Evolutionary conservation across 2,329 filamentous ascomycete genomes (phyloP), one percentile per base, ranked within the genome.

Genomic region (Ceratocystis papillata): DNA sequence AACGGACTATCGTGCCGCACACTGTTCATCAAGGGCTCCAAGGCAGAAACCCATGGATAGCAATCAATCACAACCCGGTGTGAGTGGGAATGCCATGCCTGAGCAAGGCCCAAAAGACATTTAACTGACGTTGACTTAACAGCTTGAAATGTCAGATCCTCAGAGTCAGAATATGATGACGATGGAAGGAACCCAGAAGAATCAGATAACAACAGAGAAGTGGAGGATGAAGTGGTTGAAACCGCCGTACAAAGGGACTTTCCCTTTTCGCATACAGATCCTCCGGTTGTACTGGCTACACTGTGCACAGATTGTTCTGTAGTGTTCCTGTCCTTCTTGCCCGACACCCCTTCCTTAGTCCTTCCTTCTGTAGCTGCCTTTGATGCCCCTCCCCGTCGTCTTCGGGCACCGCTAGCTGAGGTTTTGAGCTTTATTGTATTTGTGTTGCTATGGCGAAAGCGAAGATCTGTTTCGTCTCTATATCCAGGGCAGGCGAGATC

Each of bases 391-490:
- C 46, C 12, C 33, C 50, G 53, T 6, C 61, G 33, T 2, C 46
- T 45, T 15, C 41, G 61, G 6, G n/a, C 30, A 6, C 55, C 22
- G n/a, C 20, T 22, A 5, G 20, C 41, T 12, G 61, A 60, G 7
- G 57, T 62, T 57, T 65, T 68, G 25, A 62, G 41, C 28, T 66
- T 68, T 22, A 68, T 68, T 20, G 64, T 68, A 53, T 68, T 53
- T 7, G 63, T 66, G 44, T 68, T 68, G 67, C 64, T 68, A 46
- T 68, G 67, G n/a, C 67, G 67, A 45, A 68, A 68, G 37, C 64
- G 60, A n/a, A 68, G 67, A 33, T 68, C 67, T 28, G 64, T 64
- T 22, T 68, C 60, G 33, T 68, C 67, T n/a, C 67, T 61, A 55
- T 68, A 68, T 7, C 67, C 67, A 12, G 67, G 64, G 12, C 67